Conservation (phyloP, 495 filamentous ascomycete species). For the Tuber umbilicatum region DNA sequence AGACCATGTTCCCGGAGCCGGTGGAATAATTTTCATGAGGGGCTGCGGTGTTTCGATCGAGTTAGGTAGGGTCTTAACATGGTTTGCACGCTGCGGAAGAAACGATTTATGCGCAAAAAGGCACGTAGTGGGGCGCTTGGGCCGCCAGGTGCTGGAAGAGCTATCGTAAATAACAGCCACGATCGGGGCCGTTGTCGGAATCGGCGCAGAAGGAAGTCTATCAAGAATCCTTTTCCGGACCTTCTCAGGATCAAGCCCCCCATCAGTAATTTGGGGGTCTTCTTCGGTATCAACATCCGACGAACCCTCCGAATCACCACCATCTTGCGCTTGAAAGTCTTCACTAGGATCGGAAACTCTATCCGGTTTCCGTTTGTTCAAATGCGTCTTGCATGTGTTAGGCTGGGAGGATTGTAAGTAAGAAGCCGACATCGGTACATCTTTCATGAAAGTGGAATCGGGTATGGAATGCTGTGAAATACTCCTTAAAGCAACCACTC, state of each 20-base stretch:
- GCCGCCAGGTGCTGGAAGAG: slow-evolving; percentile 11
- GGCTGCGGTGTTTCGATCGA: slow-evolving; percentile 24
- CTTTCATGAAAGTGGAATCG: slow-evolving; percentile 28
- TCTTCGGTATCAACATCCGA: slow-evolving; percentile 1
- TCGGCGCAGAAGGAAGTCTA: slow-evolving; percentile 16
- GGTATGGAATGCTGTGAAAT: slow-evolving; percentile 25
- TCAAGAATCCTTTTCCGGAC: slow-evolving; percentile 18
- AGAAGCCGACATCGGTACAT: slow-evolving; percentile 25
- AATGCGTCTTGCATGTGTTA: slow-evolving; percentile 16
- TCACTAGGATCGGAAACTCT: background rate
- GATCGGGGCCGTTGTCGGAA: slow-evolving; percentile 18
- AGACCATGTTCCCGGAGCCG: slow-evolving; percentile 4
- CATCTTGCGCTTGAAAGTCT: background rate
- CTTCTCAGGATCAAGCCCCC: slow-evolving; percentile 25
- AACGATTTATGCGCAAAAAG: slow-evolving; percentile 26
- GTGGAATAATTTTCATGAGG: slow-evolving; percentile 25
- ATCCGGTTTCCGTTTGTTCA: background rate
- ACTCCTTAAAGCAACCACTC: slow-evolving; percentile 6
- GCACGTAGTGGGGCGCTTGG: slow-evolving; percentile 15
- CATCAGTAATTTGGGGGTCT: slow-evolving; percentile 9
- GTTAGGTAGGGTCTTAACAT: slow-evolving; percentile 26
- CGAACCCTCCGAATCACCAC: slow-evolving; percentile 3
- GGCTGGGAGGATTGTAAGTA: slow-evolving; percentile 32
- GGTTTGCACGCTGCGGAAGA: background rate
- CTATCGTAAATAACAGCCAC: slow-evolving; percentile 27